Percentiles rank a stretch among this genome's conserved stretches.
phyloP scores from a whole-genome alignment of 2,329 filamentous ascomycete genomes.

The Aureobasidium sp. region DNA sequence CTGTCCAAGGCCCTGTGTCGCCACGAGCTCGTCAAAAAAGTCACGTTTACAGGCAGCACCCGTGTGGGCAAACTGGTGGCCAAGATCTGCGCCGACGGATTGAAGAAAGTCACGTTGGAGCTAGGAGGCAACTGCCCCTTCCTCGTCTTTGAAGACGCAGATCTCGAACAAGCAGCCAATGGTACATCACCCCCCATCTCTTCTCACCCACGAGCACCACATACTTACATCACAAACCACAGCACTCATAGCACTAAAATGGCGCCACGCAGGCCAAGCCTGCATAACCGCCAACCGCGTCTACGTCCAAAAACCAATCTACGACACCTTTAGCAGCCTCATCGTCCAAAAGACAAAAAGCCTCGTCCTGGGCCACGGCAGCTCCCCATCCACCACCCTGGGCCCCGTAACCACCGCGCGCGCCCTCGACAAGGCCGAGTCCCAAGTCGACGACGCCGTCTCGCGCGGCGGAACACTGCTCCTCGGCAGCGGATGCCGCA shows the following conservation, averaged over 20 bases:
- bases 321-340: constrained; percentile 50
- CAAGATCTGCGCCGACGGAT: constrained; percentile 47
- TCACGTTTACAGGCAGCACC: constrained; percentile 53
- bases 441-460: constrained; percentile 56
- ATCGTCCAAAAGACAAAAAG: constrained; percentile 44
- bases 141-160: constrained; percentile 55
- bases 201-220: background rate
- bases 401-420: constrained; percentile 51
- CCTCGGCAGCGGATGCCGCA: constrained; percentile 44
- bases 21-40: constrained; percentile 53
- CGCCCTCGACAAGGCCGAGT: constrained; percentile 47
- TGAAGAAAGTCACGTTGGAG: constrained; percentile 58
- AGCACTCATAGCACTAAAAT: constrained; percentile 43
- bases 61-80: constrained; percentile 55
- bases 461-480: constrained; percentile 55
- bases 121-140: constrained; percentile 58
- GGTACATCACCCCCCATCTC: constrained; percentile 22
- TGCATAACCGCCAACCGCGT: constrained; percentile 58
- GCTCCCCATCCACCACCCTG: constrained; percentile 48
- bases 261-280: constrained; percentile 53
- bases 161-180: constrained; percentile 48
- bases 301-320: constrained; percentile 54
- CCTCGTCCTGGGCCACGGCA: constrained; percentile 54
- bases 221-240: background rate
- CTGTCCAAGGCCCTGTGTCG: constrained; percentile 47